Evolutionary conservation across 768 basidiomycete species (phyloP).

Genomic region (Termitomyces sp.): DNA sequence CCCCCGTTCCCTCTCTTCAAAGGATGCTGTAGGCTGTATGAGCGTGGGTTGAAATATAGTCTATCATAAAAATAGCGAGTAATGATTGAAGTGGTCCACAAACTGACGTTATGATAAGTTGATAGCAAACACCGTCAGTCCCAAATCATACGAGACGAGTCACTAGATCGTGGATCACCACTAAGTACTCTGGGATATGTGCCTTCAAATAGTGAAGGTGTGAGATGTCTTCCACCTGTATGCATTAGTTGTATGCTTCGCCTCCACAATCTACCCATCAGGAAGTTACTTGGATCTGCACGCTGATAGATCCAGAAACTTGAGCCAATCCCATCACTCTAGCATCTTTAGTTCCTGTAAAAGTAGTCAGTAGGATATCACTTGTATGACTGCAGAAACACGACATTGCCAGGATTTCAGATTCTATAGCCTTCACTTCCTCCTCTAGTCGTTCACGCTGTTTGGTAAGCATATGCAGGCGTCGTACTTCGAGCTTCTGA

Average conservation of each 20-base stretch:
- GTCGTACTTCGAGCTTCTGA: conserved; percentile 63
- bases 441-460: conserved; percentile 66
- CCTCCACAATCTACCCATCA: neutral
- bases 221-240: neutral
- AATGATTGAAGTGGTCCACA: neutral
- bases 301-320: neutral
- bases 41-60: neutral
- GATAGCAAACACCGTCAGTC: neutral
- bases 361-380: neutral
- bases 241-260: neutral
- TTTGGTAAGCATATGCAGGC: conserved; percentile 57
- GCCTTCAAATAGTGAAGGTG: neutral
- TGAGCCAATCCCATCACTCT: conserved; percentile 2
- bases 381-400: conserved; percentile 8
- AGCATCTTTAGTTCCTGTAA: conserved; percentile 17
- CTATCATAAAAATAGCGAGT: neutral
- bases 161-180: neutral
- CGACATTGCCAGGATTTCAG: conserved; percentile 58
- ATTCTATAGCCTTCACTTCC: conserved; percentile 54
- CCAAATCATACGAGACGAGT: neutral
- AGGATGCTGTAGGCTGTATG: neutral
- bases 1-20: neutral
- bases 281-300: neutral
- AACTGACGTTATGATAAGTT: neutral
- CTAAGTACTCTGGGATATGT: neutral